phyloP scores from a whole-genome alignment of 2,329 filamentous ascomycete genomes.

The Pyrenophora graminea region DNA sequence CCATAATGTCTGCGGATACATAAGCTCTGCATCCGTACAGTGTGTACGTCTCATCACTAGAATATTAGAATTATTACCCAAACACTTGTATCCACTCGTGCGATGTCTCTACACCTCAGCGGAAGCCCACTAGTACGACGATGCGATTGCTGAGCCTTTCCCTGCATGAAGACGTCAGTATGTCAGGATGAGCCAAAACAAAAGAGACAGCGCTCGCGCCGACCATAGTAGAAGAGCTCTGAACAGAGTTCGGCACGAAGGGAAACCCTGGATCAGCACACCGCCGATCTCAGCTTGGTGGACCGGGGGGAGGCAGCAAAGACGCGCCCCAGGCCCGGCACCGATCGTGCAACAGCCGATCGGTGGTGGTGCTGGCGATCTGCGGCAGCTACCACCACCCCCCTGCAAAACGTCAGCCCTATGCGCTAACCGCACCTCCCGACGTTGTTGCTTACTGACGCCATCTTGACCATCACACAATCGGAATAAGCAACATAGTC shows the following conservation, averaged over 20 bases:
- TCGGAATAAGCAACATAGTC: not conserved
- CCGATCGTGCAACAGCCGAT: slow-evolving; percentile 10
- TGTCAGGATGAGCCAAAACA: not conserved
- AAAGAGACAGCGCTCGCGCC: not conserved
- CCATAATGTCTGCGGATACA: slow-evolving; percentile 17
- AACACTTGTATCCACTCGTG: too few relatives aligned
- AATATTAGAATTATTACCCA: not conserved
- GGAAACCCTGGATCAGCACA: slow-evolving; percentile 1
- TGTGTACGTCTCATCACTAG: not conserved
- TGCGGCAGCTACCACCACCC: slow-evolving; percentile 2
- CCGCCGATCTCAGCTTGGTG: slow-evolving; percentile 8
- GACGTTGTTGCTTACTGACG: slow-evolving; percentile 7
- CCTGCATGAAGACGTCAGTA: too few relatives aligned
- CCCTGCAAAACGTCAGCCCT: slow-evolving; percentile 22
- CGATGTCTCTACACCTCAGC: too few relatives aligned
- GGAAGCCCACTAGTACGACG: too few relatives aligned
- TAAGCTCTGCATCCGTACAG: slow-evolving; percentile 10
- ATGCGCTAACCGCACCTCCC: slow-evolving; percentile 9
- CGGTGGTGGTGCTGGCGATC: slow-evolving; percentile 4
- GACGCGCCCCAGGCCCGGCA: not conserved
- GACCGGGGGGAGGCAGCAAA: not conserved
- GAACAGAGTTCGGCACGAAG: not conserved
- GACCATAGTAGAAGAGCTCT: too few relatives aligned
- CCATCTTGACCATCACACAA: slow-evolving; percentile 15
- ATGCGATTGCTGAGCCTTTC: too few relatives aligned